Conservation (phyloP, 345 rosid species). For the Aurinia saxatilis region DNA sequence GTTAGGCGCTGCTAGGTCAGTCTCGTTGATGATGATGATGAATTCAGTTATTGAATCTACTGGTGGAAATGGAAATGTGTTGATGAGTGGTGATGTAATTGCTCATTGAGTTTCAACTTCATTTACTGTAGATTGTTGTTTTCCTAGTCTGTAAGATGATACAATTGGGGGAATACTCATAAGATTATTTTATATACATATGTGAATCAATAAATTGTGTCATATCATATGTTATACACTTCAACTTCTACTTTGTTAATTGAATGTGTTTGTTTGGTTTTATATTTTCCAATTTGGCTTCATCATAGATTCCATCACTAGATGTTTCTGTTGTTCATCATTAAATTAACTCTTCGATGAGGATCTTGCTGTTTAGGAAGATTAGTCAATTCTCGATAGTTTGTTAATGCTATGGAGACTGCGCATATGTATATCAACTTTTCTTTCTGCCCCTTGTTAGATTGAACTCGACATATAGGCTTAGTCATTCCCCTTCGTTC, state of each 20-base stretch:
- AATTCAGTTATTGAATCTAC: conserved; percentile 25
- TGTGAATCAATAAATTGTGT: not conserved
- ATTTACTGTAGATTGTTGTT: conserved; percentile 2
- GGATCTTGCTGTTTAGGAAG: not conserved
- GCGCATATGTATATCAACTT: not conserved
- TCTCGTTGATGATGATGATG: conserved; percentile 27
- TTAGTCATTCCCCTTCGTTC: not conserved
- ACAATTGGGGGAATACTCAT: conserved; percentile 3
- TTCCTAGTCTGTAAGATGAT: conserved; percentile 2
- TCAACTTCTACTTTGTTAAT: not conserved
- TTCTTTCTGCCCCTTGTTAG: not conserved
- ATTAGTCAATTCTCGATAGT: not conserved
- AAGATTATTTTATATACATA: not conserved
- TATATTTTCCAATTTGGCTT: conserved; percentile 1
- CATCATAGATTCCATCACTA: not conserved
- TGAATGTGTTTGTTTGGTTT: not conserved
- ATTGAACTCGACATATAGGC: not conserved
- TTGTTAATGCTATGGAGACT: not conserved
- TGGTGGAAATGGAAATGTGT: conserved; percentile 12
- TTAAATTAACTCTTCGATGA: not conserved
- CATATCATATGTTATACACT: not conserved
- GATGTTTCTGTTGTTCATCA: not conserved
- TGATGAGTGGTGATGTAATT: conserved; percentile 39
- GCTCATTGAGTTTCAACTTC: conserved; percentile 40
- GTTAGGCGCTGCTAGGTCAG: conserved; percentile 43